Conservation (phyloP, 2,329 filamentous ascomycete genomes). For the Drechslerella dactyloides region DNA sequence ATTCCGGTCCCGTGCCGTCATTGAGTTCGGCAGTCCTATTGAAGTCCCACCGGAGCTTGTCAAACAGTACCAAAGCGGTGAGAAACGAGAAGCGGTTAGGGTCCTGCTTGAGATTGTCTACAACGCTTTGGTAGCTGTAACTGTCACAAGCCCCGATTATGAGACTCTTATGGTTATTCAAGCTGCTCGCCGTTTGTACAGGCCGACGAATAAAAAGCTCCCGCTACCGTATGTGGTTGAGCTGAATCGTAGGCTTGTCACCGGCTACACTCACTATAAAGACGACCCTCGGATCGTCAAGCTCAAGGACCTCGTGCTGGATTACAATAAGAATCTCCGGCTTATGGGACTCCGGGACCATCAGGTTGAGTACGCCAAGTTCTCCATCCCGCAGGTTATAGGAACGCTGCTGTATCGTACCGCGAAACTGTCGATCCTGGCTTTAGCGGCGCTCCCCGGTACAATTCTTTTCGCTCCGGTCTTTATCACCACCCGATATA, state of each 20-base stretch:
- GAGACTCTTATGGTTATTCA: conserved; percentile 97
- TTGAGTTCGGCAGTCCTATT: conserved; percentile 91
- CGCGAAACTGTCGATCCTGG: conserved; percentile 75
- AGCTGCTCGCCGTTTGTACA: conserved; percentile 89
- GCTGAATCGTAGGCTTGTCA: conserved; percentile 85
- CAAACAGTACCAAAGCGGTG: conserved; percentile 80
- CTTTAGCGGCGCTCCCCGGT: conserved; percentile 82
- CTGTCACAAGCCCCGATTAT: conserved; percentile 89
- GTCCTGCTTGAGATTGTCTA: conserved; percentile 85
- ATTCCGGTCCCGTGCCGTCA: conserved; percentile 91
- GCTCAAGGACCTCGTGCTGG: conserved; percentile 75
- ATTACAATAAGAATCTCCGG: conserved; percentile 85
- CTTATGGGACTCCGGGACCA: conserved; percentile 90
- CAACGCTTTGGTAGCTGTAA: conserved; percentile 82
- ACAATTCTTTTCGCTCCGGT: conserved; percentile 86
- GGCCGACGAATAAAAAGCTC: conserved; percentile 89
- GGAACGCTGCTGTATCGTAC: conserved; percentile 79
- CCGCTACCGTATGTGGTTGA: conserved; percentile 92
- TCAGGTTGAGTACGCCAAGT: conserved; percentile 88
- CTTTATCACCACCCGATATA: conserved; percentile 81
- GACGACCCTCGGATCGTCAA: conserved; percentile 81
- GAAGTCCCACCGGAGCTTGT: conserved; percentile 83
- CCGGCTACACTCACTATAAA: conserved; percentile 91
- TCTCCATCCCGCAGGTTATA: conserved; percentile 77
- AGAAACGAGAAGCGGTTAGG: conserved; percentile 85